Evolutionary conservation across 2,329 filamentous ascomycete species (phyloP).

Genomic region (Aureobasidium melanogenum): DNA sequence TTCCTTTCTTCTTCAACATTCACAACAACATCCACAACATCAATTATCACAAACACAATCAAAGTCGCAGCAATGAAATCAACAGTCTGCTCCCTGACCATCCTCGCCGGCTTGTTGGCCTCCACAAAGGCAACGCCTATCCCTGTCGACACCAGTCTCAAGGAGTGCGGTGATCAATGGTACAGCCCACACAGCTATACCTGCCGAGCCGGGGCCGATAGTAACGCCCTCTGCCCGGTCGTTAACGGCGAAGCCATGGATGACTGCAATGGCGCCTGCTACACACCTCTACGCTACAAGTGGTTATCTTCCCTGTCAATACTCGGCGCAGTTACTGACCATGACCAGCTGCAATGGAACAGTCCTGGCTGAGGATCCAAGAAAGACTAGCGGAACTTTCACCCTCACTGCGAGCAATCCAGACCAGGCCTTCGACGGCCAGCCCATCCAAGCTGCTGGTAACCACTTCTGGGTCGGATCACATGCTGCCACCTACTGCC

Average conservation of each 20-base stretch:
- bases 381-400: slow-evolving; percentile 7
- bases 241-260: slow-evolving; percentile 13
- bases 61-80: background rate
- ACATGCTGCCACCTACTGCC: slow-evolving; percentile 14
- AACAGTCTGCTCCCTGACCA: background rate
- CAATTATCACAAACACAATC: background rate
- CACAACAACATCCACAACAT: background rate
- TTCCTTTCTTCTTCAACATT: background rate
- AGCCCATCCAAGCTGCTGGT: slow-evolving; percentile 15
- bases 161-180: slow-evolving; percentile 9
- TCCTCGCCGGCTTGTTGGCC: background rate
- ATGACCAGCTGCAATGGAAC: slow-evolving; percentile 1
- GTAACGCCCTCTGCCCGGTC: slow-evolving; percentile 13
- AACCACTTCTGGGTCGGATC: slow-evolving; percentile 14
- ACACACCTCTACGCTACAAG: slow-evolving; percentile 12
- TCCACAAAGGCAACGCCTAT: background rate
- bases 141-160: background rate
- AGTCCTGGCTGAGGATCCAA: background rate
- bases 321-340: background rate
- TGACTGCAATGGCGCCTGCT: slow-evolving; percentile 13
- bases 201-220: slow-evolving; percentile 8
- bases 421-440: slow-evolving; percentile 11
- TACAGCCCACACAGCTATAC: slow-evolving; percentile 14
- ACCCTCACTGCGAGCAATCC: slow-evolving; percentile 15
- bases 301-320: background rate